Percentiles rank a stretch among this genome's conserved stretches.
Conservation (phyloP, 2,329 filamentous ascomycete species). For the Didymella keratinophila region DNA sequence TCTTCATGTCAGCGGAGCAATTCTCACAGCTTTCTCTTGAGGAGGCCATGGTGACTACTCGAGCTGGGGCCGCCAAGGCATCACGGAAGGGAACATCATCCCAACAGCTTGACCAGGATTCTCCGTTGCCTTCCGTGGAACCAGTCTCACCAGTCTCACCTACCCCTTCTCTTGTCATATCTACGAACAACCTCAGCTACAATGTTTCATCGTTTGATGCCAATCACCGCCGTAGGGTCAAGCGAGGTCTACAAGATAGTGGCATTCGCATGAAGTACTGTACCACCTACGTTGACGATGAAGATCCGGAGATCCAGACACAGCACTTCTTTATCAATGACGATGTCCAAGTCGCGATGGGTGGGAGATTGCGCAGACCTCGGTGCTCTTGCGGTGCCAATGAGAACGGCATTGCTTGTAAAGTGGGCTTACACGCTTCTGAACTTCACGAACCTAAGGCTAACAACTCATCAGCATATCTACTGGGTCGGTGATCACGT, state of each 20-base stretch:
- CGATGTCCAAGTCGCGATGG: conserved; percentile 46
- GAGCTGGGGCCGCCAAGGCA: conserved; percentile 45
- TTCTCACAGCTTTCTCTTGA: conserved; percentile 49
- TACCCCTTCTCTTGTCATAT: conserved; percentile 44
- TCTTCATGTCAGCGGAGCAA: conserved; percentile 49
- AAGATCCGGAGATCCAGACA: conserved; percentile 30
- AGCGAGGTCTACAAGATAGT: conserved; percentile 44
- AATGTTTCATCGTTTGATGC: conserved; percentile 44
- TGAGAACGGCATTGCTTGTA: conserved; percentile 45
- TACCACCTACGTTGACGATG: conserved; percentile 30
- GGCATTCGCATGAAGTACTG: conserved; percentile 50
- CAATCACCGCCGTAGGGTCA: conserved; percentile 42
- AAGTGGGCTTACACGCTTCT: conserved; percentile 31
- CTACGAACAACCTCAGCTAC: conserved; percentile 45
- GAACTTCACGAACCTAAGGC: not conserved
- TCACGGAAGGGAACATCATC: conserved; percentile 30
- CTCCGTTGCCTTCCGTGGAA: conserved; percentile 35
- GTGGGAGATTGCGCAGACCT: conserved; percentile 35
- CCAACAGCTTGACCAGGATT: conserved; percentile 31
- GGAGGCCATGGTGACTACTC: conserved; percentile 50
- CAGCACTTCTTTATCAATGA: conserved; percentile 49
- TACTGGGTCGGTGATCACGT: conserved; percentile 51
- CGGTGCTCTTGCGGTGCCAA: conserved; percentile 48
- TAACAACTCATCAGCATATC: conserved; percentile 43
- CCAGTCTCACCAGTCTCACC: conserved; percentile 33